Evolutionary conservation across 179 eudicot species (phyloP).

Genomic region (Heliamphora pulchella): DNA sequence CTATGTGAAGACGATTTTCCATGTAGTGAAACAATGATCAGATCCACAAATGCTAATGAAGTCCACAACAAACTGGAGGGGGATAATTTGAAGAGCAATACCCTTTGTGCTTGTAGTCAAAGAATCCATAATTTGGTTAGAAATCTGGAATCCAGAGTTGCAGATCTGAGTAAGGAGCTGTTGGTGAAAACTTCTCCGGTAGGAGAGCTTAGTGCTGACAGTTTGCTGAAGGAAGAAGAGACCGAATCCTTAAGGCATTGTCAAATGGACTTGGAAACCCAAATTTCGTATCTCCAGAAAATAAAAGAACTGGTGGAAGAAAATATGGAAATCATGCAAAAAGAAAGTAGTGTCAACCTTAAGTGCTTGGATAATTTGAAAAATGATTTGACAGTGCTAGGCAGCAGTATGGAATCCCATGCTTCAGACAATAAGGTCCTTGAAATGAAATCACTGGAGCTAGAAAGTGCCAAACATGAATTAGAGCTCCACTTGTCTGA

Average conservation of each 20-base stretch:
- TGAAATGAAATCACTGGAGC: constrained; percentile 40
- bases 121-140: constrained; percentile 13
- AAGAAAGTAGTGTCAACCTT: constrained; percentile 23
- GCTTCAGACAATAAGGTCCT: constrained; percentile 34
- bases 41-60: neutral
- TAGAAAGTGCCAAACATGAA: constrained; percentile 47
- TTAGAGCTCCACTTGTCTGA: constrained; percentile 42
- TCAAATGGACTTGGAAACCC: constrained; percentile 34
- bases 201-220: constrained; percentile 27
- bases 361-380: constrained; percentile 28
- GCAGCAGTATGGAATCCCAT: constrained; percentile 34
- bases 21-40: constrained; percentile 12
- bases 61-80: constrained; percentile 13
- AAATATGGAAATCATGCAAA: constrained; percentile 26
- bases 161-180: constrained; percentile 20
- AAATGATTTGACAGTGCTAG: constrained; percentile 27
- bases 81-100: constrained; percentile 9
- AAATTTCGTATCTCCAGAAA: constrained; percentile 29
- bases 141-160: constrained; percentile 18
- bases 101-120: constrained; percentile 17
- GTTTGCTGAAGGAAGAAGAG: constrained; percentile 33
- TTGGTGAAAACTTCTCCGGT: constrained; percentile 25
- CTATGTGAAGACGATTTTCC: constrained; percentile 11
- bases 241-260: constrained; percentile 25
- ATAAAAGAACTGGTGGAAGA: constrained; percentile 27